Evolutionary conservation across 1,284 basidiomycete genomes (phyloP).

Genomic region (Melanopsichium pennsylvanicum): DNA sequence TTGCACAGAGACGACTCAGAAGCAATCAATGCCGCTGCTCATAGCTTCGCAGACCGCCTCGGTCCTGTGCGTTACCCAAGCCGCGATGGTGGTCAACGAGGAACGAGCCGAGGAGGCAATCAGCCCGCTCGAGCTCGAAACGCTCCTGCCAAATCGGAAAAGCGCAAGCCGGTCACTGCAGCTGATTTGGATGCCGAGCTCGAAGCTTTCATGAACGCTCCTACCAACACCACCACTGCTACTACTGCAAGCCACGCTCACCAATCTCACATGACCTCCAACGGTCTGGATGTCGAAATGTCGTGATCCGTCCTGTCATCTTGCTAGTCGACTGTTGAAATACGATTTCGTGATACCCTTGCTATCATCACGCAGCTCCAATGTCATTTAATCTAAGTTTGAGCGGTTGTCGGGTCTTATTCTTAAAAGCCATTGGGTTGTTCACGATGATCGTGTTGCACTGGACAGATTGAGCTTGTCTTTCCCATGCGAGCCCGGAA

Average conservation of each 20-base stretch:
- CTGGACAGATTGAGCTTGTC: too few relatives aligned
- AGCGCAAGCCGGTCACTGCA: conserved; percentile 71
- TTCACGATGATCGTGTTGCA: too few relatives aligned
- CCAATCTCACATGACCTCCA: background rate
- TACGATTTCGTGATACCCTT: conserved; percentile 2
- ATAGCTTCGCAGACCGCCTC: conserved; percentile 31
- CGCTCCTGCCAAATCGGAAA: conserved; percentile 25
- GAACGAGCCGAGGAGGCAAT: conserved; percentile 31
- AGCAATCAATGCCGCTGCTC: background rate
- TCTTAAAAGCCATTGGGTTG: too few relatives aligned
- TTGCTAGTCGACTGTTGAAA: too few relatives aligned
- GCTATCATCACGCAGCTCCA: background rate
- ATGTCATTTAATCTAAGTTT: too few relatives aligned
- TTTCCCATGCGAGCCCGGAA: too few relatives aligned
- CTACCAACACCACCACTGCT: background rate
- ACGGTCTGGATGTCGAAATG: conserved; percentile 34
- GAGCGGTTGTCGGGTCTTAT: too few relatives aligned
- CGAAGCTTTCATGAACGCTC: conserved; percentile 80
- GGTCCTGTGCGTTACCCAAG: conserved; percentile 21
- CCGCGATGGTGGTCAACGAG: conserved; percentile 12
- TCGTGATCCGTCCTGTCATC: background rate
- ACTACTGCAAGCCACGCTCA: background rate
- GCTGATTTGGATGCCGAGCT: conserved; percentile 89
- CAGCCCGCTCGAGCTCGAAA: conserved; percentile 1
- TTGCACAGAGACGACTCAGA: background rate